Percentiles rank a stretch among this genome's conserved stretches.
phyloP scores from a whole-genome alignment of 306 rosid species.

The Cucurbita maxima region DNA sequence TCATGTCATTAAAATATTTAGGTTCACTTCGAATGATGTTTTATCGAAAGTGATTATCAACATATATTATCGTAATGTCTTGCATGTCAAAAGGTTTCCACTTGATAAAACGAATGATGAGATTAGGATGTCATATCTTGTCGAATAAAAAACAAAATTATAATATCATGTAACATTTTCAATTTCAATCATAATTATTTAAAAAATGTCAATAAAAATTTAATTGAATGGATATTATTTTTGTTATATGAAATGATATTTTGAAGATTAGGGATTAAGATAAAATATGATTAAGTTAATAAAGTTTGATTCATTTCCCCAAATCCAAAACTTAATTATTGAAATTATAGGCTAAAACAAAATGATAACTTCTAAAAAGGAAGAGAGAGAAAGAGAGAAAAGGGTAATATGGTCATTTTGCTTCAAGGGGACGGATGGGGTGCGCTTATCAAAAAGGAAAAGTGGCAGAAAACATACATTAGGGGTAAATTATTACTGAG shows the following conservation, averaged over 20 bases:
- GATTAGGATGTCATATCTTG: neutral
- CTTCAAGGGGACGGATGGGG: neutral
- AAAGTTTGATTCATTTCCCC: conserved; percentile 1
- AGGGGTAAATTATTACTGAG: neutral
- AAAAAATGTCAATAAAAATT: neutral
- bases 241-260: neutral
- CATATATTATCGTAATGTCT: neutral
- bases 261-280: neutral
- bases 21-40: neutral
- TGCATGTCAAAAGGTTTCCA: neutral
- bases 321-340: neutral
- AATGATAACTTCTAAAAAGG: neutral
- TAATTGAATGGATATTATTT: neutral
- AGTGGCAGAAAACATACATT: neutral
- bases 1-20: neutral
- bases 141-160: neutral
- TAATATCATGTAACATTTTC: neutral
- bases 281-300: neutral
- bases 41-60: neutral
- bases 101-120: neutral
- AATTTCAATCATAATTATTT: neutral
- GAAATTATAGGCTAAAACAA: neutral
- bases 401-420: neutral
- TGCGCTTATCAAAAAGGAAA: neutral
- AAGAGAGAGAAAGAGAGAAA: neutral